Percentiles rank a stretch among this genome's conserved stretches.
Evolutionary conservation across 2,329 filamentous ascomycete genomes (phyloP).

Genomic region (Colletotrichum sp.): DNA sequence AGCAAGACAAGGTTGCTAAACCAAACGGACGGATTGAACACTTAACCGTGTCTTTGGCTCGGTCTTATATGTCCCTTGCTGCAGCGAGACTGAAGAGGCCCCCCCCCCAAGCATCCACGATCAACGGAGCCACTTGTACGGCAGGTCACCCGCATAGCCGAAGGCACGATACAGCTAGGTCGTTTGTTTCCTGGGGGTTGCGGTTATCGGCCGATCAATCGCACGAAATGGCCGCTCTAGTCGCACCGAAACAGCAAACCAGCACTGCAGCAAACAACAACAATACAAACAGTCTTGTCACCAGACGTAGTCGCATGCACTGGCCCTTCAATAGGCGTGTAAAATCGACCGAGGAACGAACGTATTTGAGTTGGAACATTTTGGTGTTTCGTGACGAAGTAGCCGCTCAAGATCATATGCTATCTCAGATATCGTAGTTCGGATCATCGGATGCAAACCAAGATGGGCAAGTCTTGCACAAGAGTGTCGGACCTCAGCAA

Average conservation of each 20-base stretch:
- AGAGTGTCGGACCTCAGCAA: background rate
- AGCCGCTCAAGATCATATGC: background rate
- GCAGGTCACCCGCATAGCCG: slow-evolving; percentile 9
- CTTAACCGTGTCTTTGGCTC: background rate
- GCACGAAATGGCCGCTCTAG: slow-evolving; percentile 6
- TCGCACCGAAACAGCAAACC: background rate
- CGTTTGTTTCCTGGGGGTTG: background rate
- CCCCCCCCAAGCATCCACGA: background rate
- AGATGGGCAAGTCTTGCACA: background rate
- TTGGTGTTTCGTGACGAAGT: background rate
- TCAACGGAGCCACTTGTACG: background rate
- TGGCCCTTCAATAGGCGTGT: background rate
- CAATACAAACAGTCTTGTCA: background rate
- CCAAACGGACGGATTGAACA: background rate
- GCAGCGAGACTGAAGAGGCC: background rate
- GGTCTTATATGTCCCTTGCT: background rate
- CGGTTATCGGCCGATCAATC: slow-evolving; percentile 15
- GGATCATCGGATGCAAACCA: background rate
- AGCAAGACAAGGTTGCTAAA: background rate
- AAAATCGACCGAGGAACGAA: background rate
- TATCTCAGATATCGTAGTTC: background rate
- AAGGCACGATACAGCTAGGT: background rate
- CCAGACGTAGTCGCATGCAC: background rate
- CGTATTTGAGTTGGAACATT: background rate
- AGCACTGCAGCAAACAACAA: background rate